phyloP scores from a whole-genome alignment of 225 moss, liverwort and hornwort species.

The Antitrichia curtipendula region DNA sequence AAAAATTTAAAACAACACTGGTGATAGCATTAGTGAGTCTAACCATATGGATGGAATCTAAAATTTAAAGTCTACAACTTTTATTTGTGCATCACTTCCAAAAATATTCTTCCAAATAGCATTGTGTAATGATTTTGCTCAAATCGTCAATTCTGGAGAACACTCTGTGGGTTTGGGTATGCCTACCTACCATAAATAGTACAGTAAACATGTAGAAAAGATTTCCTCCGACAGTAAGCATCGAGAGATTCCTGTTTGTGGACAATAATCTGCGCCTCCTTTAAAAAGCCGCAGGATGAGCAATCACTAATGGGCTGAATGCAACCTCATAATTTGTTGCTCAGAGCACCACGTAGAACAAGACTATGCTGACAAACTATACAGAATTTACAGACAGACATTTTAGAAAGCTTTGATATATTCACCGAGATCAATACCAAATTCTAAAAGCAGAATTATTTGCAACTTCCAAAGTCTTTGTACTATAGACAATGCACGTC shows the following conservation, averaged over 20 bases:
- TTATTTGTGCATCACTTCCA: too few species aligned
- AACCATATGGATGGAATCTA: too few species aligned
- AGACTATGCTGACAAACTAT: neutral
- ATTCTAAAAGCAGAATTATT: neutral
- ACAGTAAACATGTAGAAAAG: neutral
- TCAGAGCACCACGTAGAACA: neutral
- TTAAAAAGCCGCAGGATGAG: neutral
- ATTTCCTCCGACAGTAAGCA: neutral
- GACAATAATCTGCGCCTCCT: neutral
- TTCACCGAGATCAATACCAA: neutral
- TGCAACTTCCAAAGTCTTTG: neutral
- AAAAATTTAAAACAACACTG: too few species aligned
- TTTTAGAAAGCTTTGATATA: too few species aligned
- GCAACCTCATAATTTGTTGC: neutral
- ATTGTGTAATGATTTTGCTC: too few species aligned
- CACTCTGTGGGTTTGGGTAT: too few species aligned
- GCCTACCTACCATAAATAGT: too few species aligned
- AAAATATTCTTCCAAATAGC: too few species aligned
- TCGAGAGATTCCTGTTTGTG: neutral
- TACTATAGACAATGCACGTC: neutral
- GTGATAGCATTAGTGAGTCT: too few species aligned
- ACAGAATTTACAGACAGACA: neutral
- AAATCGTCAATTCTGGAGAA: too few species aligned
- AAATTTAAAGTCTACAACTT: too few species aligned
- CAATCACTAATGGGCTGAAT: neutral